Conservation (phyloP, 1,139 yeast species). For the Blastobotrys proliferans region DNA sequence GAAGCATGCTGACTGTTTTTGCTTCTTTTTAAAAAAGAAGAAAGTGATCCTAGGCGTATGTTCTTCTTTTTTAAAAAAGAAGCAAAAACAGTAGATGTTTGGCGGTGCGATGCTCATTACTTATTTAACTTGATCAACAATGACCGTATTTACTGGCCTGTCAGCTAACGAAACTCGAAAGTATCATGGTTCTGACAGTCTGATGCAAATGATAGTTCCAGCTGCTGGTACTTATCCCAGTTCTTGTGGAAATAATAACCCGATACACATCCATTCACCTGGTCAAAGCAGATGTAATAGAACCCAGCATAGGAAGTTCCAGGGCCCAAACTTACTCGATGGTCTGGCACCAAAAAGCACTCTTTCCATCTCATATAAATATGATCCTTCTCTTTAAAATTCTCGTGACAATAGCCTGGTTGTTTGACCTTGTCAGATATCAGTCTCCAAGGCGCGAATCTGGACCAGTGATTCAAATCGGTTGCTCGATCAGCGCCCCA, state of each 20-base stretch:
- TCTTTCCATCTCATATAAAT: slow-evolving; percentile 96
- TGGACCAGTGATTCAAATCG: slow-evolving; percentile 84
- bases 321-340: slow-evolving; percentile 48
- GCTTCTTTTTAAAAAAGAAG: too few relatives aligned
- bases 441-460: slow-evolving; percentile 58
- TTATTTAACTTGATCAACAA: too few relatives aligned
- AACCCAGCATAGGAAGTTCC: slow-evolving; percentile 94
- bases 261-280: slow-evolving; percentile 64
- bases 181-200: slow-evolving; percentile 39
- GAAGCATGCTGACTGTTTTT: too few relatives aligned
- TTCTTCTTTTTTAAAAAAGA: too few relatives aligned
- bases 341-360: slow-evolving; percentile 77
- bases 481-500: slow-evolving; percentile 66
- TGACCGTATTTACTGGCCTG: too few relatives aligned
- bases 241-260: slow-evolving; percentile 80
- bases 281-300: slow-evolving; percentile 81
- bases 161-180: slow-evolving; percentile 36
- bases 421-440: slow-evolving; percentile 32
- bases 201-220: slow-evolving; percentile 48
- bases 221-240: slow-evolving; percentile 73
- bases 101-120: too few relatives aligned
- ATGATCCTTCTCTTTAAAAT: slow-evolving; percentile 42
- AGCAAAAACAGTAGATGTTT: too few relatives aligned
- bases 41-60: too few relatives aligned
- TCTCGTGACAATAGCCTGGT: slow-evolving; percentile 31